Percentiles rank a stretch among this genome's conserved stretches.
Evolutionary conservation across 1,284 basidiomycete genomes (phyloP).

Genomic region (Cryptococcus amylolentus): DNA sequence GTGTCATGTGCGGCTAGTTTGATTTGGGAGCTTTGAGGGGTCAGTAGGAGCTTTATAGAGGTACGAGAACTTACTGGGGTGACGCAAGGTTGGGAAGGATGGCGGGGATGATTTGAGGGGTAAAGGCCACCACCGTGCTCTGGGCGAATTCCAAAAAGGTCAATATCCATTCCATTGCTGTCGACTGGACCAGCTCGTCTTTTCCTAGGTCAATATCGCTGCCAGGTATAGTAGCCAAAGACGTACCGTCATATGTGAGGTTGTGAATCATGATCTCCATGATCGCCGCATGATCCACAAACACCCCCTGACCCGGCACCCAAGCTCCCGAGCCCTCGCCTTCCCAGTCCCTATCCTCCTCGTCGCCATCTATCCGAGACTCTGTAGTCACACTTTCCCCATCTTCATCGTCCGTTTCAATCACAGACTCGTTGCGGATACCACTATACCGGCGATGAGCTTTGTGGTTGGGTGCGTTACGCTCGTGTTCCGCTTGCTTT

Average conservation of each 20-base stretch:
- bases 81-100: slow-evolving; percentile 90
- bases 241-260: slow-evolving; percentile 76
- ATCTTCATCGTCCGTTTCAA: slow-evolving; percentile 35
- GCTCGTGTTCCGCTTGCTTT: slow-evolving; percentile 32
- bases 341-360: slow-evolving; percentile 35
- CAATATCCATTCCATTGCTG: slow-evolving; percentile 84
- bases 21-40: slow-evolving; percentile 61
- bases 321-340: slow-evolving; percentile 59
- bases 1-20: slow-evolving; percentile 80
- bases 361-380: slow-evolving; percentile 29
- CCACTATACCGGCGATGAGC: slow-evolving; percentile 20
- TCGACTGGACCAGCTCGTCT: slow-evolving; percentile 89
- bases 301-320: slow-evolving; percentile 89
- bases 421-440: slow-evolving; percentile 52
- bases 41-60: neutral
- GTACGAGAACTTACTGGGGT: slow-evolving; percentile 25
- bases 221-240: neutral
- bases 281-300: slow-evolving; percentile 85
- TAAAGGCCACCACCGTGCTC: slow-evolving; percentile 91
- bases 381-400: slow-evolving; percentile 10
- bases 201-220: neutral
- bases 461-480: slow-evolving; percentile 11
- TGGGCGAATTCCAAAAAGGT: slow-evolving; percentile 85
- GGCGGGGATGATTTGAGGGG: slow-evolving; percentile 84
- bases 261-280: slow-evolving; percentile 93